These are phyloP conservation scores for Cephaloascus albidus DNA, from an alignment of 805 yeast genomes.

Conservation along the genomic window DNA sequence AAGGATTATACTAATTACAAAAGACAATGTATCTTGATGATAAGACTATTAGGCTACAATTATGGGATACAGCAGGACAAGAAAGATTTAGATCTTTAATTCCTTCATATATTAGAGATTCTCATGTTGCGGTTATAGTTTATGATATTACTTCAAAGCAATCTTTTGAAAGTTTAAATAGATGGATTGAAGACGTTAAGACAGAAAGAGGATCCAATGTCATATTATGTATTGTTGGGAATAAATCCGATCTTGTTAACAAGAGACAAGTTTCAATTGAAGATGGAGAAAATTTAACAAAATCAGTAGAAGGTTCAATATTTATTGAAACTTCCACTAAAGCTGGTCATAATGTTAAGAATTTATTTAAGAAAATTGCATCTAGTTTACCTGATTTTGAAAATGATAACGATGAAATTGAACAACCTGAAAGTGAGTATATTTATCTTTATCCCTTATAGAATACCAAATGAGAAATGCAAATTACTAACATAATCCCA, in stretches of 20 bases:
- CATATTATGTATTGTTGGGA: conserved; percentile 84
- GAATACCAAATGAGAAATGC: no score
- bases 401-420: conserved; percentile 22
- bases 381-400: conserved; percentile 76
- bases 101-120: conserved; percentile 92
- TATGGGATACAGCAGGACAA: conserved; percentile 98
- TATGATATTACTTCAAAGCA: conserved; percentile 86
- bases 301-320: conserved; percentile 63
- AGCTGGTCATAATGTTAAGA: conserved; percentile 89
- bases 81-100: conserved; percentile 91
- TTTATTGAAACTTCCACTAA: conserved; percentile 92
- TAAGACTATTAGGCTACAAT: conserved; percentile 86
- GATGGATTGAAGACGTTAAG: conserved; percentile 93
- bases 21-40: conserved; percentile 92
- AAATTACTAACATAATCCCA: background rate
- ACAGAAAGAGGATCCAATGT: conserved; percentile 90
- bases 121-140: conserved; percentile 94
- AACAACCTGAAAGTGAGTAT: conserved; percentile 2
- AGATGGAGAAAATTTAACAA: conserved; percentile 77
- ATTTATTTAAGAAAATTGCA: conserved; percentile 83
- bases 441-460: background rate
- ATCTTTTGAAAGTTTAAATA: conserved; percentile 73
- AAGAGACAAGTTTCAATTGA: conserved; percentile 74
- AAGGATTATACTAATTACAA: no score
- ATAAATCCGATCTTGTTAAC: conserved; percentile 74